Base-by-base conservation (phyloP, 495 filamentous ascomycete species). In the Cladorrhinum samala region DNA sequence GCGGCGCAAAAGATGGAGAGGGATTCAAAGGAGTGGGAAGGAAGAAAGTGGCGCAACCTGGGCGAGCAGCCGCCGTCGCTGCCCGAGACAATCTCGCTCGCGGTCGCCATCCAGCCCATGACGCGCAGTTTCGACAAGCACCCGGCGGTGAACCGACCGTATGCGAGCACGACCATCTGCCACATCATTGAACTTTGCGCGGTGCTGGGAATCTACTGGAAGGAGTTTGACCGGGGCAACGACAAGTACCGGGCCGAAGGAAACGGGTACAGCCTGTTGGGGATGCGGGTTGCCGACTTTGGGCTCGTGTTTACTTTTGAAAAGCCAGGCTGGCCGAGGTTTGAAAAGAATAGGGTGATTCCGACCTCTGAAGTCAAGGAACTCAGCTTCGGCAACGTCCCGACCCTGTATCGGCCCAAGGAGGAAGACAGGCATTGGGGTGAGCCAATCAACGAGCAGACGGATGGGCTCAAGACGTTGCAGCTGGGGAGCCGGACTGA, bases 41-140 rank as follows among this genome's bases (percentile, higher is more conserved):
- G 9, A 1, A 46, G 20, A 16, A 48, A 52, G 47, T 57, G 58
- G 54, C 58, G 67, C 19, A 20, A 54, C 1, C 41, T 50, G 9
- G 43, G 40, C 11, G 16, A 50, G 19, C 39, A 39, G 13, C 37
- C 38, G 14, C 40, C 55, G 5, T 42, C 48, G 13, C 38, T 50
- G 9, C 46, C 52, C 9, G 19, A 52, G 5, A 14, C 30, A 1
- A 58, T 62, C n/a, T n/a, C n/a, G n/a, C n/a, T n/a, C n/a, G n/a
- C 61, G 17, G 66, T 76, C 30, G 66, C 65, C 20, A 59, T 72
- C 3, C 68, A 73, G 55, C 54, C 62, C 18, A 69, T 71, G 55
- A 74, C 53, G 33, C 46, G 71, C 19, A 69, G 64, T n/a, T 76
- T 68, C 62, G 71, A 76, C 38, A 69, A 67, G 46, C 67, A 71